Percentiles rank a stretch among this genome's conserved stretches.
These are phyloP conservation scores for Leucocoprinus leucothites DNA, from an alignment of 768 basidiomycete genomes.

Conservation along the genomic window DNA sequence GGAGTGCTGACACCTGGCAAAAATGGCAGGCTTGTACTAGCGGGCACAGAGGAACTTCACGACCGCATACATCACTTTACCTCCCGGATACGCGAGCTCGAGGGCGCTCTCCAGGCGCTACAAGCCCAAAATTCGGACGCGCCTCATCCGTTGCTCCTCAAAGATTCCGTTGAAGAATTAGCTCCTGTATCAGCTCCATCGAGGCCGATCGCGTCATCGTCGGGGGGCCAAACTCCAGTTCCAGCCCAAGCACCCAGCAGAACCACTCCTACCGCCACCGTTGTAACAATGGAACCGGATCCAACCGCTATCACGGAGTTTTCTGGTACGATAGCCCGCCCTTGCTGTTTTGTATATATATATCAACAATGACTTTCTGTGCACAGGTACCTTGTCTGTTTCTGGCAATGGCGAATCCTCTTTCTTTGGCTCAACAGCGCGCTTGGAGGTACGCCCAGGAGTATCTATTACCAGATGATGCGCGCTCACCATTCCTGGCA, in stretches of 20 bases:
- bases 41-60: slow-evolving; percentile 71
- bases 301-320: slow-evolving; percentile 42
- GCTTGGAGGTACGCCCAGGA: slow-evolving; percentile 54
- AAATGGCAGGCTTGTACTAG: slow-evolving; percentile 59
- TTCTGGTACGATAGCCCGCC: slow-evolving; percentile 23
- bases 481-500: slow-evolving; percentile 10
- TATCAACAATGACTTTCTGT: background rate
- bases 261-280: slow-evolving; percentile 1
- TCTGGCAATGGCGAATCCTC: slow-evolving; percentile 50
- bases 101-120: slow-evolving; percentile 49
- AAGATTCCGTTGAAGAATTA: slow-evolving; percentile 24
- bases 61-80: slow-evolving; percentile 55
- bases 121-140: slow-evolving; percentile 47
- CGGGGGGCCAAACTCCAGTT: slow-evolving; percentile 22
- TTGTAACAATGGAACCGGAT: slow-evolving; percentile 27
- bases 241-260: slow-evolving; percentile 13
- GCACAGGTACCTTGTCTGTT: slow-evolving; percentile 55
- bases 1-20: slow-evolving; percentile 57
- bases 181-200: slow-evolving; percentile 15
- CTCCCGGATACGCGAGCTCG: slow-evolving; percentile 57
- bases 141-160: slow-evolving; percentile 45
- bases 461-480: background rate
- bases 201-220: slow-evolving; percentile 20
- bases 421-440: slow-evolving; percentile 64
- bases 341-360: background rate